Percentiles rank a stretch among this genome's conserved stretches.
Evolutionary conservation across 1,139 yeast genomes (phyloP).

Genomic region (Zygosaccharomyces pseudobailii): DNA sequence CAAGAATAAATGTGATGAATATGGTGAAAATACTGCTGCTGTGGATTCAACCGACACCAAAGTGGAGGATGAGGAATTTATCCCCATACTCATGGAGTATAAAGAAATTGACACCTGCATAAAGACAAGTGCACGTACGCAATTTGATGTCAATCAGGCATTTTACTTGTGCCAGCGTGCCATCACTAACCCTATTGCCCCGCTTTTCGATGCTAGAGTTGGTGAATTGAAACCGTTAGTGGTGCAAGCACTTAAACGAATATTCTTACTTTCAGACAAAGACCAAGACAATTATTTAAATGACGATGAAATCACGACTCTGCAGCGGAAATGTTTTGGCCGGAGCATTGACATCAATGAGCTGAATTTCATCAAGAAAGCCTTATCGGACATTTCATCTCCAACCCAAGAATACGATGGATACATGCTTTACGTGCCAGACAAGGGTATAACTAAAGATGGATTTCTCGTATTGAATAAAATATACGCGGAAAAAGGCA

Average conservation of each 20-base stretch:
- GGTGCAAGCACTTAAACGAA: conserved; percentile 66
- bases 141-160: conserved; percentile 79
- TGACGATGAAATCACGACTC: conserved; percentile 59
- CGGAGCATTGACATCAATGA: conserved; percentile 52
- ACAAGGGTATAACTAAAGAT: conserved; percentile 58
- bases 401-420: conserved; percentile 17
- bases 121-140: conserved; percentile 76
- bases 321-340: conserved; percentile 75
- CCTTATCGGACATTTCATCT: conserved; percentile 28
- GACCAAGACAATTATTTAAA: conserved; percentile 84
- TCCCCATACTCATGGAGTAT: conserved; percentile 81
- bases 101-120: conserved; percentile 92
- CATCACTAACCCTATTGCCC: conserved; percentile 89
- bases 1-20: conserved; percentile 71
- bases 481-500: conserved; percentile 79
- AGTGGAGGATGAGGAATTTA: conserved; percentile 62
- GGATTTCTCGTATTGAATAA: conserved; percentile 78
- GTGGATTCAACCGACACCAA: conserved; percentile 27
- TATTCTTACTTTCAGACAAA: conserved; percentile 78
- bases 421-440: conserved; percentile 28
- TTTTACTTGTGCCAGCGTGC: conserved; percentile 91
- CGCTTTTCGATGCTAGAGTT: conserved; percentile 87
- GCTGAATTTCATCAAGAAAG: conserved; percentile 44
- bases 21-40: conserved; percentile 28
- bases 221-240: conserved; percentile 77